Evolutionary conservation across 495 filamentous ascomycete species (phyloP), one percentile per base, ranked within the genome.

Genomic region (Penicillium flavigenum): DNA sequence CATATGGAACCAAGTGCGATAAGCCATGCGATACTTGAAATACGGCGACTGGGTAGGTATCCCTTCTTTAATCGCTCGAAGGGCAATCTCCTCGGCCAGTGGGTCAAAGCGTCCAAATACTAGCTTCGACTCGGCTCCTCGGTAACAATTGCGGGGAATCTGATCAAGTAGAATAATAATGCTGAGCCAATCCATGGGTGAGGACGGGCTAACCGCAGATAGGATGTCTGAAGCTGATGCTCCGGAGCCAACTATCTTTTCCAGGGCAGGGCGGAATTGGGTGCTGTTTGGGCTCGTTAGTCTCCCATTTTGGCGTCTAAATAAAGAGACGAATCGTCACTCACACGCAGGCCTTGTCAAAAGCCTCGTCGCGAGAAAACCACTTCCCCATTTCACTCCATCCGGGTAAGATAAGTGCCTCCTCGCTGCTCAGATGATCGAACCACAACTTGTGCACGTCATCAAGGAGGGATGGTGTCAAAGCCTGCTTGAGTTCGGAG

Each of bases 121-220:
- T 3, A 66, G 12, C 45, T 65, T 71, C 4, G 71, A 61, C 17
- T 65, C 62, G 12, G 54, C 52, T 16, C 64, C 69, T 10, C 71
- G 63, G 58, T 67, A 70, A 61, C 71, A 73, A 47, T 73, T 73
- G 5, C 71, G 65, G 10, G 71, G 54, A 6, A 72, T 45, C 22
- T 73, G 71, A 27, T 73, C 71, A 19, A 73, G 55, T 1, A 73
- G 58, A 16, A 73, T 24, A 9, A 72, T 44, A 1, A 69, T 47
- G 22, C 57, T 61, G 5, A 73, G 59, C 69, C 69, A 73, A 12
- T 59, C 54, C 1, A 65, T 42, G 0, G 67, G 58, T 0, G 62
- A 63, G 4, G 44, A 51, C 9, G 59, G 56, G 20, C 63, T 63
- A 3, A 70, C 47, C 19, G 60, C 51, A n/a, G 60, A 31, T 3